Evolutionary conservation across 2,329 filamentous ascomycete genomes (phyloP).

Genomic region (Hymenoscyphus fructigenus): DNA sequence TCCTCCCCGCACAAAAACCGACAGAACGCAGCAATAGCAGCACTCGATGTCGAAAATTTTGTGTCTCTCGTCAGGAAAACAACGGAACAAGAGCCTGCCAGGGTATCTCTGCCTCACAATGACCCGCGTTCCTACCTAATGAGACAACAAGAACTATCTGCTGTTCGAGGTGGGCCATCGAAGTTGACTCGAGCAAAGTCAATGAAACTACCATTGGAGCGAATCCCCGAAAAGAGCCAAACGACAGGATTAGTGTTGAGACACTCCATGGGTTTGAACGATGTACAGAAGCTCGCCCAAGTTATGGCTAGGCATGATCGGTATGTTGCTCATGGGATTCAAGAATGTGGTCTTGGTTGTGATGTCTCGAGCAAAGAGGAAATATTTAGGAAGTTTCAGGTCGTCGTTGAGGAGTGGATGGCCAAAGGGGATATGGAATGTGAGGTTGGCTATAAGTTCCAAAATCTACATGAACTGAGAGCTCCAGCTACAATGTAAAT

Average conservation of each 20-base stretch:
- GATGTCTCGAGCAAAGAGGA: conserved; percentile 13
- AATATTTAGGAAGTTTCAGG: conserved; percentile 15
- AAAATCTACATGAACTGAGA: conserved; percentile 16
- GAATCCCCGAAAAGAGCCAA: conserved; percentile 25
- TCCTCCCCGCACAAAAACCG: conserved; percentile 35
- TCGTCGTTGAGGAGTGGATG: conserved; percentile 26
- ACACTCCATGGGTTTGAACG: conserved; percentile 14
- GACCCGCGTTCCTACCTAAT: conserved; percentile 37
- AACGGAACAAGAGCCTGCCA: conserved; percentile 15
- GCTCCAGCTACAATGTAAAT: neutral
- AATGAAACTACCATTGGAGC: conserved; percentile 32
- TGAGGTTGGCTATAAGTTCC: conserved; percentile 26
- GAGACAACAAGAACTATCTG: conserved; percentile 29
- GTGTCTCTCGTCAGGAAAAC: neutral
- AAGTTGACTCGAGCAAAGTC: conserved; percentile 31
- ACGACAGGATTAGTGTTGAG: conserved; percentile 26
- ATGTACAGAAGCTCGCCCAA: conserved; percentile 14
- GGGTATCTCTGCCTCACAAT: conserved; percentile 29
- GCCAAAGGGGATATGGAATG: conserved; percentile 8
- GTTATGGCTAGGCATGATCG: conserved; percentile 20
- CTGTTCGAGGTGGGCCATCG: conserved; percentile 11
- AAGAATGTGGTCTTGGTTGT: conserved; percentile 23
- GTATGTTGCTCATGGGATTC: conserved; percentile 25
- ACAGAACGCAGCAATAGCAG: conserved; percentile 32
- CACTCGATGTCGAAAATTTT: conserved; percentile 18